A percentile compares a stretch with the other conserved stretches of the same genome.
phyloP scores from a whole-genome alignment of 257 asterid genomes.

The Cynanchum wilfordii region DNA sequence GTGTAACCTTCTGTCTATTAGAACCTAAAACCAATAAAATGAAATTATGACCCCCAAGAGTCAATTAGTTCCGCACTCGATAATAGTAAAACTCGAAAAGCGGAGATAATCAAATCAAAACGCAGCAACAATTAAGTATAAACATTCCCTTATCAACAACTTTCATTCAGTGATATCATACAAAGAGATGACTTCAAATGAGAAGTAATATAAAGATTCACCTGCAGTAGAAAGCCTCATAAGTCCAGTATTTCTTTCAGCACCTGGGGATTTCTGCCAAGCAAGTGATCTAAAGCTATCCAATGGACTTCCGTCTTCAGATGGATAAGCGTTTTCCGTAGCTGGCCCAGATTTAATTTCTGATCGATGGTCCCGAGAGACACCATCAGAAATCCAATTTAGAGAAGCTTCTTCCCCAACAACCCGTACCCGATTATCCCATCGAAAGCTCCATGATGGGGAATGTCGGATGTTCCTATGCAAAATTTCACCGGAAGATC shows the following conservation, averaged over 20 bases:
- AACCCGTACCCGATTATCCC: constrained; percentile 91
- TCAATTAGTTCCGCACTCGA: neutral
- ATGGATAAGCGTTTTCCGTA: constrained; percentile 58
- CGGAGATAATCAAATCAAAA: neutral
- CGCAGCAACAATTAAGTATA: neutral
- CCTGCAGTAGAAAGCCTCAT: constrained; percentile 59
- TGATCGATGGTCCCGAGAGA: constrained; percentile 32
- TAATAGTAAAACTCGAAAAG: neutral
- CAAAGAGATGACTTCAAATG: constrained; percentile 4
- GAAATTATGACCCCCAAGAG: neutral
- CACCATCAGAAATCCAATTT: constrained; percentile 54
- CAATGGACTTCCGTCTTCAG: constrained; percentile 76
- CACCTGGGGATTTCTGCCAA: constrained; percentile 69
- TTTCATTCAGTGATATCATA: neutral
- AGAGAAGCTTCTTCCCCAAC: constrained; percentile 84
- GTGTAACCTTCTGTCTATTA: neutral
- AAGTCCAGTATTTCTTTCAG: constrained; percentile 51
- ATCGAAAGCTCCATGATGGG: constrained; percentile 92
- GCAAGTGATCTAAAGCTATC: constrained; percentile 60
- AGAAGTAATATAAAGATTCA: constrained; percentile 28
- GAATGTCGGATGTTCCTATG: constrained; percentile 73
- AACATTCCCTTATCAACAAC: neutral
- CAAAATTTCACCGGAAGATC: constrained; percentile 50
- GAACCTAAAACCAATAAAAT: neutral
- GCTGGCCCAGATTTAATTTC: constrained; percentile 57